phyloP scores from a whole-genome alignment of 805 yeast species.

The Candida awuae region DNA sequence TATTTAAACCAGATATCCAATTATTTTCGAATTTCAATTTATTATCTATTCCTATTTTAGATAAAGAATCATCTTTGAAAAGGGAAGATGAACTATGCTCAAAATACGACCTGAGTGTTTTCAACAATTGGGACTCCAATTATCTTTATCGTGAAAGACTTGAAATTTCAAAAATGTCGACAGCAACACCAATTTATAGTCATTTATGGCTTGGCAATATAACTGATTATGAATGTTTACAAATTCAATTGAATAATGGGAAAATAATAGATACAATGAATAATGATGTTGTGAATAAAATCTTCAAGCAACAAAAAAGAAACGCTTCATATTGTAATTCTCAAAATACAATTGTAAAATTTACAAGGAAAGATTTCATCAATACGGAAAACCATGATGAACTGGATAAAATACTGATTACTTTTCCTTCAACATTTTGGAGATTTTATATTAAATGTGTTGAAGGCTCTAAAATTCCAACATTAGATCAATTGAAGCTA shows the following conservation, averaged over 20 bases:
- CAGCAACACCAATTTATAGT: slow-evolving; percentile 50
- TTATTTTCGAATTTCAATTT: slow-evolving; percentile 17
- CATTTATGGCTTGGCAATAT: slow-evolving; percentile 79
- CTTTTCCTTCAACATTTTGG: slow-evolving; percentile 50
- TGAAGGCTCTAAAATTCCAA: slow-evolving; percentile 51
- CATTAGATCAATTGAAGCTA: slow-evolving; percentile 29
- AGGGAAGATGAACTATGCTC: slow-evolving; percentile 25
- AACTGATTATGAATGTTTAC: slow-evolving; percentile 52
- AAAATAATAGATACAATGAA: slow-evolving; percentile 5
- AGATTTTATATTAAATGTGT: slow-evolving; percentile 49
- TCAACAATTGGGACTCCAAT: slow-evolving; percentile 61
- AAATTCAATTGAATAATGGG: slow-evolving; percentile 21
- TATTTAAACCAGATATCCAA: slow-evolving; percentile 16
- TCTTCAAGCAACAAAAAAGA: background rate
- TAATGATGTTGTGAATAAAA: background rate
- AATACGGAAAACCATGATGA: slow-evolving; percentile 16
- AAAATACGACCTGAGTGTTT: slow-evolving; percentile 33
- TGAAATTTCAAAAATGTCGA: slow-evolving; percentile 79
- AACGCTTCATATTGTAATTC: slow-evolving; percentile 43
- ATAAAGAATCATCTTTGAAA: slow-evolving; percentile 19
- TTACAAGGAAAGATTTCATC: slow-evolving; percentile 27
- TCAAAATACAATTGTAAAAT: slow-evolving; percentile 40
- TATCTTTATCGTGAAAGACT: slow-evolving; percentile 64
- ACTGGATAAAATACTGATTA: slow-evolving; percentile 30
- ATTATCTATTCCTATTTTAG: slow-evolving; percentile 25